A percentile compares a stretch with the other conserved stretches of the same genome.
These are phyloP conservation scores for Aspergillus cavernicola DNA, from an alignment of 495 filamentous ascomycete genomes.

Conservation along the genomic window DNA sequence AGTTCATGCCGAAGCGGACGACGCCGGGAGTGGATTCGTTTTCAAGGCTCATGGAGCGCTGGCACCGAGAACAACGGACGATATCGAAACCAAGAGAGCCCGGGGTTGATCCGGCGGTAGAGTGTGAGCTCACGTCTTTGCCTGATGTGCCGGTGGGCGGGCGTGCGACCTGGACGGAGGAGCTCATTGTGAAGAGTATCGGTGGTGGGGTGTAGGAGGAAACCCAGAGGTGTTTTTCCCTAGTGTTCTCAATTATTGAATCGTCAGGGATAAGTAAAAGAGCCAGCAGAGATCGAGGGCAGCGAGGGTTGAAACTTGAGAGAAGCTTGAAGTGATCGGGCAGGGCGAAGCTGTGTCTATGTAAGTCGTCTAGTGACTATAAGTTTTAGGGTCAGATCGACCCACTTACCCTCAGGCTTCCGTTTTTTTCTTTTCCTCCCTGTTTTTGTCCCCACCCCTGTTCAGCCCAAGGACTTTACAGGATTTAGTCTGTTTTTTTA, in stretches of 20 bases:
- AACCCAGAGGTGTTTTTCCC: too few species aligned
- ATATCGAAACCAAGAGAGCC: constrained; percentile 32
- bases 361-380: constrained; percentile 12
- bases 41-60: constrained; percentile 45
- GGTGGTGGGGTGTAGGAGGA: background rate
- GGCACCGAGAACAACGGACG: constrained; percentile 49
- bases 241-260: background rate
- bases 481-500: constrained; percentile 4
- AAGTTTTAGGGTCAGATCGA: constrained; percentile 28
- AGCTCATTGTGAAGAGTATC: constrained; percentile 31
- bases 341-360: constrained; percentile 14
- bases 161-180: constrained; percentile 38
- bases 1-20: constrained; percentile 70
- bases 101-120: constrained; percentile 21
- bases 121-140: constrained; percentile 16
- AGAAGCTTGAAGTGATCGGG: background rate
- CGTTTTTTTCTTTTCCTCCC: constrained; percentile 12
- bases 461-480: constrained; percentile 3
- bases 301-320: background rate
- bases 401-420: constrained; percentile 20
- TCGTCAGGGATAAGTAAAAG: background rate
- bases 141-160: constrained; percentile 20
- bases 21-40: constrained; percentile 46
- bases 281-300: background rate
- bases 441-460: constrained; percentile 12